phyloP scores from a whole-genome alignment of 2,329 filamentous ascomycete genomes.

The Didymella lethalis region DNA sequence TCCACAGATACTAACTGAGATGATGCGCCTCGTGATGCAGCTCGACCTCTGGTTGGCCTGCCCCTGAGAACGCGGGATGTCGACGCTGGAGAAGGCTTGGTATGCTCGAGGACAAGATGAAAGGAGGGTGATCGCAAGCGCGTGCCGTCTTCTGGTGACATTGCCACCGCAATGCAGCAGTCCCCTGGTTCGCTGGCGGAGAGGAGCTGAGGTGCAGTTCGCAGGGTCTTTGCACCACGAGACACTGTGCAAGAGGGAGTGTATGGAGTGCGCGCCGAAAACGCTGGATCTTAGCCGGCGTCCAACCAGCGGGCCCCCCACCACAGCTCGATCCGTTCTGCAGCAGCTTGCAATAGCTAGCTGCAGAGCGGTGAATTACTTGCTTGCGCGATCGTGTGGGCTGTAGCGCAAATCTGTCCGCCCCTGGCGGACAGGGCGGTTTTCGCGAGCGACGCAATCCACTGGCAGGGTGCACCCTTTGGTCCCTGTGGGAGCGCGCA shows the following conservation, averaged over 20 bases:
- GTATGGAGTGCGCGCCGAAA: constrained; percentile 19
- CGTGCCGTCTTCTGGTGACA: constrained; percentile 26
- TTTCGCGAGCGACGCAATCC: constrained; percentile 10
- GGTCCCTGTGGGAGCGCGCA: constrained; percentile 7
- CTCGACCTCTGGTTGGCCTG: constrained; percentile 17
- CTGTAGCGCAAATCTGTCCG: constrained; percentile 19
- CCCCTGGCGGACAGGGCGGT: constrained; percentile 10
- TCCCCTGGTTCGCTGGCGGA: constrained; percentile 5
- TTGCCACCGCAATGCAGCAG: constrained; percentile 24
- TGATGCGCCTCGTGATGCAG: constrained; percentile 17
- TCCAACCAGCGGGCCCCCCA: constrained; percentile 11
- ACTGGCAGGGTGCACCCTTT: constrained; percentile 9
- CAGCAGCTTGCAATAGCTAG: constrained; percentile 12
- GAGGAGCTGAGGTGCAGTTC: constrained; percentile 6
- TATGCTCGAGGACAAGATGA: constrained; percentile 29
- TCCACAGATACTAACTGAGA: constrained; percentile 14
- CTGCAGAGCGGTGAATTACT: constrained; percentile 15
- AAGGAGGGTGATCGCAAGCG: constrained; percentile 30
- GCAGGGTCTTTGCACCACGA: constrained; percentile 15
- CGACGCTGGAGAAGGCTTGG: constrained; percentile 14
- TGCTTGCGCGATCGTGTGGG: constrained; percentile 18
- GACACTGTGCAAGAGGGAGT: constrained; percentile 9
- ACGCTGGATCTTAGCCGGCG: constrained; percentile 8
- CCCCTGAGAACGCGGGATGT: constrained; percentile 21
- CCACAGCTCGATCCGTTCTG: constrained; percentile 1